Base-by-base conservation (phyloP, 805 yeast genomes). In the Yarrowia deformans region DNA sequence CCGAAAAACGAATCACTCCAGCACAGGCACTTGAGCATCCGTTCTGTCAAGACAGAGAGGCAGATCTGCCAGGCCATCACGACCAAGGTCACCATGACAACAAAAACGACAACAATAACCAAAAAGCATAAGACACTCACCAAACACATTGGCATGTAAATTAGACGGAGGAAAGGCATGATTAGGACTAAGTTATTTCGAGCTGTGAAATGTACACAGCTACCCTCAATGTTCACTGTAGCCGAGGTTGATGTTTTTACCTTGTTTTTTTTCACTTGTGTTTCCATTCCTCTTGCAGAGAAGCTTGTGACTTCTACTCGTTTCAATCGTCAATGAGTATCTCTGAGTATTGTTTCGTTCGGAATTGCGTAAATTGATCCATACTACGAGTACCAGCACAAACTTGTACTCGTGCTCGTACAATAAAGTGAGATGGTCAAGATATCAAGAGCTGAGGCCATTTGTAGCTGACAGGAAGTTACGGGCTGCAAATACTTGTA, bases 1-100 rank as follows among this genome's bases (percentile, higher is more conserved):
- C 97, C 7, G 81, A 80, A 37, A 83, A 85, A 72, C 84, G 98
- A 79, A 84, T 91, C 43, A 82, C 86, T 58, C 91, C 95, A 7
- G 84, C 84, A 32, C 84, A 85, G 63, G 89, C 93, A 29, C 80
- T 90, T 58, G 74, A 78, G 48, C 91, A 88, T 77, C 86, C 87
- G 12, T 81, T 88, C 69, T 75, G 87, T 67, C 73, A n/a, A 14
- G 67, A 46, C 34, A 16, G 50, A 34, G 67, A 60, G 32, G 50
- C 67, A 10, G 52, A 45, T 8, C n/a, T 18, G 2, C 29, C 29
- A 2, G 29, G 29, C 29, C 29, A 23, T 23, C 29, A 23, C 46
- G 19, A 43, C 19, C 35, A 48, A 48, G 29, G 29, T 5, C 35
- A 48, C 52, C 7, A 9, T 5, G 29, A 46, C 50, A 46, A 23